Base-by-base conservation (phyloP, 352 stramenopile genomes). In the Globisporangium polare region DNA sequence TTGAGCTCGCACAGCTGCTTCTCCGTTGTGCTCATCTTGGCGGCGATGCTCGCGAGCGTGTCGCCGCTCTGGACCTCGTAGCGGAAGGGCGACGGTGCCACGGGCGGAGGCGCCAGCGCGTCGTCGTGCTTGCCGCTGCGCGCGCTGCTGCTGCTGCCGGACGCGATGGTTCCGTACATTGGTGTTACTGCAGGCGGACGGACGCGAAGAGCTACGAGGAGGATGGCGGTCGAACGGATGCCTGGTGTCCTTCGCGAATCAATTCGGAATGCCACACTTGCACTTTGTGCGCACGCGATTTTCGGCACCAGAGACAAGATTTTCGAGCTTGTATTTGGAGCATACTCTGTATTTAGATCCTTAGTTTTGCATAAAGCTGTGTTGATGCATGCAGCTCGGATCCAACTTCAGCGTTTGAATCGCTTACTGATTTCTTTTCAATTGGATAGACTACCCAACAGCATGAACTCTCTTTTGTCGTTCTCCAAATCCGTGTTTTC, bases 21-120 rank as follows among this genome's bases (percentile, higher is more conserved):
- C 63, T 86, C 75, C 15, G 70, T 88, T 50, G 79, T 90, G 65
- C 76, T 74, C 45, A 75, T 81, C 73, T 90, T 88, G 50, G 58
- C 71, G 13, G 85, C 85, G 47, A 94, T 83, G 62, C 64, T 69
- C 46, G 67, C 71, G 56, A 94, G 71, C 51, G 83, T 80, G 53
- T 94, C 85, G 42, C 73, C 78, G 22, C 72, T 62, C 53, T 83
- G 73, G 6, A 94, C 85, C 42, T 75, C 66, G 69, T 94, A 94
- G 26, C 82, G 83, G 67, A 92, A 93, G 15, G 80, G 75, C 29
- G 81, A 88, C 51, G 72, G 68, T 41, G 71, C 51, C 29, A 58
- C 69, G 10, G 63, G 56, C 13, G 73, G 58, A 15, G 79, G 73
- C 5, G 75, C 65, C 41, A 61, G 37, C 6, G 55, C 29, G 6